Base-by-base conservation (phyloP, 441 rosid genomes). In the Viola pubescens region DNA sequence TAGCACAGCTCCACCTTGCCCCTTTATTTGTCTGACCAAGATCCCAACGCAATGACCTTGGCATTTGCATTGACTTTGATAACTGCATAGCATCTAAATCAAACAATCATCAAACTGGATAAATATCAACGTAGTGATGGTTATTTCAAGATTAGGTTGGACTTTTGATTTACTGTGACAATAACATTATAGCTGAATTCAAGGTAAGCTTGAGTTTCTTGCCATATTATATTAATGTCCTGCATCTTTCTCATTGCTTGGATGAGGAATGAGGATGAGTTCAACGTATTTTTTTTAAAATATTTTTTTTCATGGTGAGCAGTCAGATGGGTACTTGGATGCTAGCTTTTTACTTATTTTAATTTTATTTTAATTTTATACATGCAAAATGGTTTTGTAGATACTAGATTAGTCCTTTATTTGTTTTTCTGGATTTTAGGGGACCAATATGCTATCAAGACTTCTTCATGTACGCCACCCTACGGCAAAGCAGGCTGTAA, bases 391-490 rank as follows among this genome's bases (percentile, higher is more conserved):
- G 6, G 6, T 38, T 43, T 37, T 49, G 13, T 60, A 43, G 26
- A 13, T 65, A 52, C 58, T 49, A 9, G 45, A 49, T 46, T 12
- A 61, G 59, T 43, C 47, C 63, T 50, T 62, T 59, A 62, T 64
- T 48, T 70, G 12, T n/a, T 71, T 67, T 61, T 65, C 52, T 62
- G 78, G 69, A 68, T 60, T 63, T 64, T 91, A 94, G 99, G 99
- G 99, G 58, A 94, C 99, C 44, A 94, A 94, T 77, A 91, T 94
- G 99, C 97, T 91, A 76, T 91, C 99, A 57, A 76, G 92, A 67
- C 96, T 94, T 81, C 97, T 94, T 80, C 94, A 94, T 76, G 99
- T 94, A 60, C 84, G 90, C 51, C 82, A 86, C 60, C 96, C 87
- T 61, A 85, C 94, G 58, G 97, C 99, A 71, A 94, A 90, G 78